Base-by-base conservation (phyloP, 441 rosid genomes). In the California macrophylla region DNA sequence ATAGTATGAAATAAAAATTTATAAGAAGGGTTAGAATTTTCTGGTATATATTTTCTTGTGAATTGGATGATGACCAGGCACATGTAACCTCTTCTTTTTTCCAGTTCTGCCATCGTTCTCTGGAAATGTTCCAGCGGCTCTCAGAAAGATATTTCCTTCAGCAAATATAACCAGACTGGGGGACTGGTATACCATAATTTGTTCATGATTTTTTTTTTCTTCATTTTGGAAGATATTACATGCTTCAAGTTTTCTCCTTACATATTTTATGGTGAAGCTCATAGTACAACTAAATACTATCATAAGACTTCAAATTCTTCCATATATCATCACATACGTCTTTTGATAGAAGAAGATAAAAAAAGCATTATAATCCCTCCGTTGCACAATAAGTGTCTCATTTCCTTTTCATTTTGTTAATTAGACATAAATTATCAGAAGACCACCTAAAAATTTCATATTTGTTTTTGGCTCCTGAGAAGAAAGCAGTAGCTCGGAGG, bases 91-190 rank as follows among this genome's bases (percentile, higher is more conserved):
- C 42, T 75, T 74, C 76, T 73, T 8, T 80, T 64, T 75, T 74
- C 64, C 81, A 94, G 98, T 94, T 79, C 91, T 94, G 64, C 99
- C 99, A 15, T 90, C 99, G 52, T 94, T 94, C 85, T 88, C 99
- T 42, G 98, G 99, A 68, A 92, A 89, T 75, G 99, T 94, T 79
- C 99, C 98, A 67, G 93, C 88, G 63, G 91, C 98, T 79, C 82
- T 94, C 75, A 81, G 70, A 81, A 86, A 78, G 74, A 82, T 82
- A 63, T 85, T 86, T 77, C 99, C 96, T 58, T 79, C 76, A 60
- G 99, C 98, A 72, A 90, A 86, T 74, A 90, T 94, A 77, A 89
- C 89, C 47, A 87, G 92, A 77, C 91, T 92, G 74, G 98, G 93
- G 62, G 86, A 92, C 74, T 94, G 98, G 97, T 94, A 87, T 69